Conservation (phyloP, 2,329 filamentous ascomycete species). For the Colletotrichum sp. region DNA sequence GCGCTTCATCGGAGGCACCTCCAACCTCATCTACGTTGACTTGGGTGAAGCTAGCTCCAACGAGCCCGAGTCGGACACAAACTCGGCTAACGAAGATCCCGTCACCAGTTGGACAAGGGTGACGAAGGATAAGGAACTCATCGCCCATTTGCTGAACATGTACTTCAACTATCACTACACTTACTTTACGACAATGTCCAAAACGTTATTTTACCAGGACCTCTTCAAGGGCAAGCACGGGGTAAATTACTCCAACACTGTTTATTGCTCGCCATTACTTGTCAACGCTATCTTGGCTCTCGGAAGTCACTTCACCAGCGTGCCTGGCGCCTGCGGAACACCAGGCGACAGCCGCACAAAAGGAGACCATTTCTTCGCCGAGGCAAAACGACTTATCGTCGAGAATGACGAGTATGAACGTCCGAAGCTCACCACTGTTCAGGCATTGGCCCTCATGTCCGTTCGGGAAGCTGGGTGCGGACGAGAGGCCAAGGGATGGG, state of each 20-base stretch:
- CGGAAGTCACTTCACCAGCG: constrained; percentile 90
- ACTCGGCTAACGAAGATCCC: constrained; percentile 66
- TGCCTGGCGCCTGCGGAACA: constrained; percentile 72
- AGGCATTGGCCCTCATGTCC: constrained; percentile 94
- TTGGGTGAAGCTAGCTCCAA: constrained; percentile 41
- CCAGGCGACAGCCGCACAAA: constrained; percentile 82
- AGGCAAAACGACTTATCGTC: constrained; percentile 87
- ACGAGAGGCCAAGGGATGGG: constrained; percentile 94
- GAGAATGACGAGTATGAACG: constrained; percentile 94
- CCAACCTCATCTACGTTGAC: constrained; percentile 83
- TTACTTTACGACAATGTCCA: constrained; percentile 92
- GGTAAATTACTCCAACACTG: constrained; percentile 56
- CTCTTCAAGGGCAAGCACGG: constrained; percentile 74
- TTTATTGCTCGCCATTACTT: constrained; percentile 86
- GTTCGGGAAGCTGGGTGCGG: constrained; percentile 95
- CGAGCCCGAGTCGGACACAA: constrained; percentile 49
- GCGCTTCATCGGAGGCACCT: constrained; percentile 92
- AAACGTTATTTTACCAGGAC: constrained; percentile 84
- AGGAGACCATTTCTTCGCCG: constrained; percentile 94
- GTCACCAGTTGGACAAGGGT: constrained; percentile 88
- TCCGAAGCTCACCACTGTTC: constrained; percentile 85
- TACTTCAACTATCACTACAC: constrained; percentile 99
- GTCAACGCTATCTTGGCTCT: constrained; percentile 94
- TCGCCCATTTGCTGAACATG: constrained; percentile 91
- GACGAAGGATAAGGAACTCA: constrained; percentile 77